A percentile compares a stretch with the other conserved stretches of the same genome.
These are phyloP conservation scores for Mycena alexandri DNA, from an alignment of 768 basidiomycete genomes.

Conservation along the genomic window DNA sequence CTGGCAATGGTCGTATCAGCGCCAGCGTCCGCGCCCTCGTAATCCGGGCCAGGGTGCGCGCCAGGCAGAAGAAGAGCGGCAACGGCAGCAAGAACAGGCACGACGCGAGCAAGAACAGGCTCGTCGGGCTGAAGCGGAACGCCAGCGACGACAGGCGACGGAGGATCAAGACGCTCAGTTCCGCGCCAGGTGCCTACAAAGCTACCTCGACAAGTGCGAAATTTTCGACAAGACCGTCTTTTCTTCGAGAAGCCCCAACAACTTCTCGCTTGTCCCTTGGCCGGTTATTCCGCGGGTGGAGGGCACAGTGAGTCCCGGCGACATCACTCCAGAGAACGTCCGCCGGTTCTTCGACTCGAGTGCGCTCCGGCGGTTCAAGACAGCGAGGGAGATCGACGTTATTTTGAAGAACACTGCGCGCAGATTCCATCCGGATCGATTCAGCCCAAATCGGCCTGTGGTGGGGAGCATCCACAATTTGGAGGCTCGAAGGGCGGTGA, in stretches of 20 bases:
- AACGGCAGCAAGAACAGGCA: background rate
- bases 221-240: constrained; percentile 6
- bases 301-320: background rate
- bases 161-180: background rate
- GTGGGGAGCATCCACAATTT: background rate
- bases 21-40: constrained; percentile 2
- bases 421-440: constrained; percentile 18
- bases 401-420: constrained; percentile 7
- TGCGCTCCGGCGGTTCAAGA: constrained; percentile 2
- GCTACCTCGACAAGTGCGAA: background rate
- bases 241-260: background rate
- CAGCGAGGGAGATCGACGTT: background rate
- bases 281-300: constrained; percentile 5
- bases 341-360: constrained; percentile 9
- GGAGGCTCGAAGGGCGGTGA: background rate
- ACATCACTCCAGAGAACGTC: constrained; percentile 13
- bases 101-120: background rate
- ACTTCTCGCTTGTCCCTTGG: constrained; percentile 11
- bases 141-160: background rate
- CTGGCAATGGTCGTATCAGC: background rate
- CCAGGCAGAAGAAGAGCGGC: background rate
- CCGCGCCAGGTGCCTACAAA: background rate
- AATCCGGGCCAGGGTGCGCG: background rate
- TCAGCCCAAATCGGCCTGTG: background rate
- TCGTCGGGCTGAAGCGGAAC: background rate